phyloP scores from a whole-genome alignment of 202 grass and related monocot genomes.

The Panicum virgatum region DNA sequence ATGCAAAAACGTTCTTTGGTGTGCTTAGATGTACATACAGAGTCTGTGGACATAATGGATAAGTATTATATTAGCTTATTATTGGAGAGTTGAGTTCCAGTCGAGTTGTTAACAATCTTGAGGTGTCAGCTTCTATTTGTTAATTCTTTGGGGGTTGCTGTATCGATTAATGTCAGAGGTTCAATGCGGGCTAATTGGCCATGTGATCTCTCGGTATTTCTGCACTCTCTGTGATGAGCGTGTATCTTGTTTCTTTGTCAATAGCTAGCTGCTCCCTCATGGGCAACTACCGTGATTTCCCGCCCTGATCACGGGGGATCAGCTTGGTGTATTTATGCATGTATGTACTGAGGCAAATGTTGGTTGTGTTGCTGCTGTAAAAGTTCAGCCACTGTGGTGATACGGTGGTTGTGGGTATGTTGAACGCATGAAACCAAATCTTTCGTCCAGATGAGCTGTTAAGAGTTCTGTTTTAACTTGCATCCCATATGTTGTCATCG shows the following conservation, averaged over 20 bases:
- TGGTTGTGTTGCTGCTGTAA: background rate
- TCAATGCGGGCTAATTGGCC: constrained; percentile 33
- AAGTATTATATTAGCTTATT: constrained; percentile 57
- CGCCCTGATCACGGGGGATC: constrained; percentile 42
- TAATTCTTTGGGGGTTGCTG: constrained; percentile 30
- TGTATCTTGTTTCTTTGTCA: constrained; percentile 8
- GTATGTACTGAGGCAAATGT: background rate
- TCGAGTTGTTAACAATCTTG: constrained; percentile 28
- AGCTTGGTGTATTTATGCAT: constrained; percentile 37
- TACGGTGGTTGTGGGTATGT: no score
- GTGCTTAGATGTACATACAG: constrained; percentile 72
- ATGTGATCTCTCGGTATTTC: constrained; percentile 24
- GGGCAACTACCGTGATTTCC: background rate
- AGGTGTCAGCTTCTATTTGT: constrained; percentile 9
- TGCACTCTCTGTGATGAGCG: background rate
- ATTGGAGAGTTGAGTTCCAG: constrained; percentile 10
- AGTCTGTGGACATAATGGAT: constrained; percentile 60
- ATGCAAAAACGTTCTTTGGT: constrained; percentile 42
- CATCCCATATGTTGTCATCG: background rate
- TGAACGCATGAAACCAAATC: background rate
- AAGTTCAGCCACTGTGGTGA: no score
- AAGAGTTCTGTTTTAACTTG: background rate
- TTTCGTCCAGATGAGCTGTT: background rate
- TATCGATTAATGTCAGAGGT: background rate
- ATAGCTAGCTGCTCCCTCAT: constrained; percentile 5